phyloP scores from a whole-genome alignment of 2,329 filamentous ascomycete genomes.

The Hymenoscyphus linearis region DNA sequence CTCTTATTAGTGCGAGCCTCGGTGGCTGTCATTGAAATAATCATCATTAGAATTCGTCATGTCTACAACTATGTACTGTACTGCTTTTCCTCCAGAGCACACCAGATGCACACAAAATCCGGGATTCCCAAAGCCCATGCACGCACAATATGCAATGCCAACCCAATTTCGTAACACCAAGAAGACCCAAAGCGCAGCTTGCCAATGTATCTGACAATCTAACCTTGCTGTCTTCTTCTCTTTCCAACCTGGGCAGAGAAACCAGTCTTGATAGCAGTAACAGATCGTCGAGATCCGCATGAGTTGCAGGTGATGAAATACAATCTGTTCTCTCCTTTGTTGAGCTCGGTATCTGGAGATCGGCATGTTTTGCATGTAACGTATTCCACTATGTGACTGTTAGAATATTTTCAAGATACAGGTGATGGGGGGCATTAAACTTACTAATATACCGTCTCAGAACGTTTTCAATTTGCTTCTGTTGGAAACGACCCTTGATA shows the following conservation, averaged over 20 bases:
- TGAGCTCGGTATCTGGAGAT: conserved; percentile 89
- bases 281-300: conserved; percentile 75
- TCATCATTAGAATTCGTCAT: background rate
- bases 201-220: conserved; percentile 35
- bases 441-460: conserved; percentile 89
- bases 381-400: conserved; percentile 63
- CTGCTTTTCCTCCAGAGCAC: background rate
- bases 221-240: conserved; percentile 90
- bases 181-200: background rate
- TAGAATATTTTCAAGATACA: conserved; percentile 14
- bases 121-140: conserved; percentile 1
- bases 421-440: conserved; percentile 36
- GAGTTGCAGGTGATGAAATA: conserved; percentile 98
- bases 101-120: conserved; percentile 1
- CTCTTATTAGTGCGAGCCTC: too few relatives aligned
- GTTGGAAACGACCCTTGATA: conserved; percentile 99
- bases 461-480: conserved; percentile 98
- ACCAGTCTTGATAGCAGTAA: conserved; percentile 99
- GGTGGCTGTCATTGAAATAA: background rate
- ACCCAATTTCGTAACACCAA: conserved; percentile 4
- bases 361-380: conserved; percentile 99
- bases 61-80: conserved; percentile 7
- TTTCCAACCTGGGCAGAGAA: conserved; percentile 99
- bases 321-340: conserved; percentile 97
- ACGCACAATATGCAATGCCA: conserved; percentile 3